Percentiles rank a stretch among this genome's conserved stretches.
Conservation (phyloP, 805 yeast genomes). For the Hanseniaspora pseudoguilliermondii region DNA sequence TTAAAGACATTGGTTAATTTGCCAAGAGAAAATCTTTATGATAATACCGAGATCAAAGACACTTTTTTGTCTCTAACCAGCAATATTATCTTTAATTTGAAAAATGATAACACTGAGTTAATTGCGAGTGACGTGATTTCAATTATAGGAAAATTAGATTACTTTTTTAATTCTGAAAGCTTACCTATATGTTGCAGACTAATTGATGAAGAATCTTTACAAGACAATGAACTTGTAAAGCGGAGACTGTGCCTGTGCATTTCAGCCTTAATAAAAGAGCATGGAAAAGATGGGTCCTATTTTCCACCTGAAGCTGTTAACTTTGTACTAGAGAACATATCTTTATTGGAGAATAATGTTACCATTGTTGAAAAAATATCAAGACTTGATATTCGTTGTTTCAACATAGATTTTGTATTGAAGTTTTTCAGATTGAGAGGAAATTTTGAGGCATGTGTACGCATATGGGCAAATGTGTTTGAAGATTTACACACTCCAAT, state of each 20-base stretch:
- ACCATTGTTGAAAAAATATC: background rate
- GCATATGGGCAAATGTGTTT: slow-evolving; percentile 58
- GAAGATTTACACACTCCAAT: slow-evolving; percentile 64
- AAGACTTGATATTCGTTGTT: slow-evolving; percentile 44
- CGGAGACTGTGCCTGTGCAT: background rate
- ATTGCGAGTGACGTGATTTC: background rate
- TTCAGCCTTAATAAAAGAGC: background rate
- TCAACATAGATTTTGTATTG: slow-evolving; percentile 71
- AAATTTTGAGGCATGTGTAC: slow-evolving; percentile 27
- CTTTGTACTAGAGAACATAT: background rate
- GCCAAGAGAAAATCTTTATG: slow-evolving; percentile 12
- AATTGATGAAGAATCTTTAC: background rate
- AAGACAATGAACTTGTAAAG: background rate
- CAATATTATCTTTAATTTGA: slow-evolving; percentile 22
- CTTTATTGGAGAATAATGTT: background rate
- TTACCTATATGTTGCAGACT: background rate
- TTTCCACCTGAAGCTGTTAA: slow-evolving; percentile 4
- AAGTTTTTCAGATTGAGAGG: slow-evolving; percentile 43
- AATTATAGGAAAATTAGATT: background rate
- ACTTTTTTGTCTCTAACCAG: slow-evolving; percentile 24
- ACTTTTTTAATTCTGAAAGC: background rate
- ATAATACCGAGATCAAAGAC: slow-evolving; percentile 21
- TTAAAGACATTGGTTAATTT: slow-evolving; percentile 18
- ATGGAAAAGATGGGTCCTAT: background rate
- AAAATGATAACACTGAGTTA: background rate